phyloP scores from a whole-genome alignment of 139 green algal species.

The Klebsormidium nitens region DNA sequence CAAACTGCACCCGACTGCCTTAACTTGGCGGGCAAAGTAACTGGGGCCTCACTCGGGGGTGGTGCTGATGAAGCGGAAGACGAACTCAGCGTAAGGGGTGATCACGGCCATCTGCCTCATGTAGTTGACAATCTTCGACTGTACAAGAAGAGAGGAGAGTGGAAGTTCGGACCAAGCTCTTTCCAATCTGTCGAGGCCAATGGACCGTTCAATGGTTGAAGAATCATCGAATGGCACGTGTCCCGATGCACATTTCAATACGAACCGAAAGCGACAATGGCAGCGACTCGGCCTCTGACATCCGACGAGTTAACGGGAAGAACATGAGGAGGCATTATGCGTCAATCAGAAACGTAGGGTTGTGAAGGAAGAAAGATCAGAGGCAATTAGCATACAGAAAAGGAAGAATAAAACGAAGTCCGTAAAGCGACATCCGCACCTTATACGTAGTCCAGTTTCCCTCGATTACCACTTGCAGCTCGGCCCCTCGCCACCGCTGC shows the following conservation, averaged over 20 bases:
- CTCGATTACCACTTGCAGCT: constrained; percentile 82
- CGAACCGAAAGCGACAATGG: too few relatives aligned
- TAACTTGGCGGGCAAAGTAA: too few relatives aligned
- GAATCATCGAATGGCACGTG: too few relatives aligned
- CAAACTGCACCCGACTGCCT: too few relatives aligned
- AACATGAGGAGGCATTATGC: too few relatives aligned
- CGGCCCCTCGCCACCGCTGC: constrained; percentile 71
- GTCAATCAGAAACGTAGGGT: too few relatives aligned
- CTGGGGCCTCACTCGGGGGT: constrained; percentile 17
- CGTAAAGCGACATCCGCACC: background rate
- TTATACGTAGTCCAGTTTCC: constrained; percentile 76
- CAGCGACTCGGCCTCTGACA: too few relatives aligned
- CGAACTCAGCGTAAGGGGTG: constrained; percentile 89
- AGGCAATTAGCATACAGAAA: background rate
- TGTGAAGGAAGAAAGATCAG: background rate
- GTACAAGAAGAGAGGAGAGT: background rate
- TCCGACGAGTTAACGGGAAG: too few relatives aligned
- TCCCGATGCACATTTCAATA: too few relatives aligned
- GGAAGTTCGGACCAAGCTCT: too few relatives aligned
- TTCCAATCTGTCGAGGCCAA: too few relatives aligned
- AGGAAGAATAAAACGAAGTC: background rate
- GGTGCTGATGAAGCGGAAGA: constrained; percentile 52
- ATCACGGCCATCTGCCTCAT: constrained; percentile 94
- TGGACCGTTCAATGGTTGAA: too few relatives aligned
- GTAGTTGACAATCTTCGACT: constrained; percentile 75